A percentile compares a stretch with the other conserved stretches of the same genome.
phyloP scores from a whole-genome alignment of 2,329 filamentous ascomycete species.

The Colletotrichum lentis region DNA sequence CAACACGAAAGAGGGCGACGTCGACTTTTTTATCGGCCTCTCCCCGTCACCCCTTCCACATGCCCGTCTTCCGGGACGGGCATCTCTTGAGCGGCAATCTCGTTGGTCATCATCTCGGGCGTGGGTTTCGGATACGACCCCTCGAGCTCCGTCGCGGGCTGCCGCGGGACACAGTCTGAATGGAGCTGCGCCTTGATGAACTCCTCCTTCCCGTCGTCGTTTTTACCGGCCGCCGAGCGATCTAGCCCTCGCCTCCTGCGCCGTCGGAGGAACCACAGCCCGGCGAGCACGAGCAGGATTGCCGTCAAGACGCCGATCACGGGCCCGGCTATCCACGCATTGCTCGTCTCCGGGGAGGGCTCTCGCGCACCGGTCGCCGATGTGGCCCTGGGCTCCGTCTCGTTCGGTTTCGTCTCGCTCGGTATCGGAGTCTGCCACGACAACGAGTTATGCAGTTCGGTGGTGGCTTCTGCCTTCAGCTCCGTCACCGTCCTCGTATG shows the following conservation, averaged over 20 bases:
- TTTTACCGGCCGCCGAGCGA: neutral
- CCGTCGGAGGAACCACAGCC: slow-evolving; percentile 18
- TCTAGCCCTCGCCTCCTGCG: neutral
- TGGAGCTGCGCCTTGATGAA: slow-evolving; percentile 11
- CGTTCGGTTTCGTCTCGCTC: neutral
- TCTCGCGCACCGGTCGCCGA: neutral
- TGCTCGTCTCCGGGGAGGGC: neutral
- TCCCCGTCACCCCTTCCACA: slow-evolving; percentile 5
- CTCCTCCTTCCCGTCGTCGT: neutral
- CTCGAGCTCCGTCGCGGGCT: neutral
- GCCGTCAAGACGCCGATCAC: neutral
- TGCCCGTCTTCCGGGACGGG: neutral
- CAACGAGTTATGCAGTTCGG: neutral
- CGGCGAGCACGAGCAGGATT: neutral
- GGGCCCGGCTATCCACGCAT: slow-evolving; percentile 21
- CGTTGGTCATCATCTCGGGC: slow-evolving; percentile 1
- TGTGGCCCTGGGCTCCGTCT: neutral
- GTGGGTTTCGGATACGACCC: neutral
- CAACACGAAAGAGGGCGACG: too few relatives aligned
- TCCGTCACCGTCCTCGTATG: neutral
- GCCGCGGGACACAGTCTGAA: neutral
- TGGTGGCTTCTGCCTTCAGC: neutral
- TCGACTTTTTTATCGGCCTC: neutral
- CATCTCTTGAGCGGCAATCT: slow-evolving; percentile 5
- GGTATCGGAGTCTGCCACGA: neutral